Evolutionary conservation across 2,329 filamentous ascomycete genomes (phyloP).

Genomic region (Lecanosticta acicola): DNA sequence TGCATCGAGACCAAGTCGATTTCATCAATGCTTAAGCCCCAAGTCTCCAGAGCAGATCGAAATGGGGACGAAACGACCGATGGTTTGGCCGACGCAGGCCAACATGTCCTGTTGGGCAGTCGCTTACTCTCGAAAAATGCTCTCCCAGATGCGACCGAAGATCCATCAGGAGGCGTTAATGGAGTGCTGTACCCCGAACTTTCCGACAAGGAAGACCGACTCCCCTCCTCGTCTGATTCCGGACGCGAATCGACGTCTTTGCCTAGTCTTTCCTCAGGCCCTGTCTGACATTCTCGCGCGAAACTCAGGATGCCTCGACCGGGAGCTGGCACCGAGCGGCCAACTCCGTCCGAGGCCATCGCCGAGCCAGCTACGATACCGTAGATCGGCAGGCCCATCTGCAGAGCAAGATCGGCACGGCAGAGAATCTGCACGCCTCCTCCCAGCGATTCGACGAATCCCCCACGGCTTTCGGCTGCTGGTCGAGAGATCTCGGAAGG

Average conservation of each 20-base stretch:
- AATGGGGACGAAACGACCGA: not conserved
- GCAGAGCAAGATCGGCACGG: not conserved
- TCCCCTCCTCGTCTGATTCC: no score
- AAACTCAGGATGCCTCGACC: not conserved
- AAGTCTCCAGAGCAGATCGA: not conserved
- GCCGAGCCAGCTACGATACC: not conserved
- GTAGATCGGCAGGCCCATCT: conserved; percentile 1
- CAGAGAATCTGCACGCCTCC: not conserved
- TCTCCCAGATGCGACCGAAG: not conserved
- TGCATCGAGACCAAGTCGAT: not conserved
- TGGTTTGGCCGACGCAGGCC: not conserved
- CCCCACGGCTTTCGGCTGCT: not conserved
- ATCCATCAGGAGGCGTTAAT: not conserved
- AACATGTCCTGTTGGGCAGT: not conserved
- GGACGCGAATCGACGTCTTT: not conserved
- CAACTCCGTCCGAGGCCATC: not conserved
- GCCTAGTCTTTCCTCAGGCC: not conserved
- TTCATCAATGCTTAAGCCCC: not conserved
- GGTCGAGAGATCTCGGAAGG: not conserved
- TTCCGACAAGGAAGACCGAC: no score
- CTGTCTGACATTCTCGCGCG: not conserved
- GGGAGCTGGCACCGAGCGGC: conserved; percentile 1
- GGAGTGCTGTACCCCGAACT: no score
- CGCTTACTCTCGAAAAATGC: not conserved
- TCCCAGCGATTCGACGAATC: not conserved